Evolutionary conservation across 768 basidiomycete species (phyloP), one percentile per base, ranked within the genome.

Genomic region (Obba rivulosa): DNA sequence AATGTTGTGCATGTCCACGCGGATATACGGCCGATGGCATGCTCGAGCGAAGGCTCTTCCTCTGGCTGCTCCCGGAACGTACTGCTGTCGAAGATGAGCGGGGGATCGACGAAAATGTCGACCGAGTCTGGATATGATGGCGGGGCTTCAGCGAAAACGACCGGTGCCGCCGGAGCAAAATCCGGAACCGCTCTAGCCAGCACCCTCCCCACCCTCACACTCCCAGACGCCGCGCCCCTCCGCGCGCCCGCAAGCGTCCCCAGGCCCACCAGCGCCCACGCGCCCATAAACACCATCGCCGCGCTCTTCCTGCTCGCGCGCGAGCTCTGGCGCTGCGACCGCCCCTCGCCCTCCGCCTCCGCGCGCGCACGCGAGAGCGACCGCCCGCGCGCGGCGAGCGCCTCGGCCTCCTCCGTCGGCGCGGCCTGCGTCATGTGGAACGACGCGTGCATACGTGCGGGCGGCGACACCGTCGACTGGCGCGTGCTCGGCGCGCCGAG

Each of bases 1-100:
- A 97, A 71, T 0, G 83, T 88, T 1, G 94, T 92, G 63, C 95
- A 97, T 17, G 85, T 61, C 96, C 96, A 99, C 8, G 96, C 94
- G 46, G 87, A 92, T 46, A 92, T 79, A 2, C 96, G 84, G 1
- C 96, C 96, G 42, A 98, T 69, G 21, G 92, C 28, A 31, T 31
- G 28, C 28, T 31, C 28, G 1, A 50, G 43, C n/a, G 35, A 31
- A 18, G 45, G 46, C 1, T 16, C n/a, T 38, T 38, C 37, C 16
- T 31, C 28, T 31, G 28, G 28, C 7, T 38, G 8, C 37, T 20
- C 37, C 5, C n/a, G n/a, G 14, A 5, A 20, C 37, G 16, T 20
- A 38, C n/a, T 38, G 7, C 14, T 16, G n/a, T 38, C 37, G 37
- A 16, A 16, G 16, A 38, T n/a, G 20, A n/a, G 14, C 20, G 14